phyloP scores from a whole-genome alignment of 2,329 filamentous ascomycete species.

The Didymella lethalis region DNA sequence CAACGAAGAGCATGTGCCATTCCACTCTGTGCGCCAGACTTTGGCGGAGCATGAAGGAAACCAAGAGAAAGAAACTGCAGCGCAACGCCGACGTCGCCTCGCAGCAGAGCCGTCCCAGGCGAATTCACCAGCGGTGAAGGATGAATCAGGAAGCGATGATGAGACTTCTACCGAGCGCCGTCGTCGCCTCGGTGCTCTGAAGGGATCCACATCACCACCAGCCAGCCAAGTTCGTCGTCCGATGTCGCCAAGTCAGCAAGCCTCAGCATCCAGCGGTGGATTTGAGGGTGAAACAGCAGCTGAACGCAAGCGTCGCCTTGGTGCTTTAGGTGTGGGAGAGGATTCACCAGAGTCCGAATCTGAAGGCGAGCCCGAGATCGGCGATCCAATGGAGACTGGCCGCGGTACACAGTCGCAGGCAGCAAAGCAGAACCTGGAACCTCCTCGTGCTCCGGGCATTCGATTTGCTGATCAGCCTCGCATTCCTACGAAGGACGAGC shows the following conservation, averaged over 20 bases:
- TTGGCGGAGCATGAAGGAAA: slow-evolving; percentile 40
- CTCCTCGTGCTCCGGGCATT: slow-evolving; percentile 61
- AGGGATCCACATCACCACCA: slow-evolving; percentile 25
- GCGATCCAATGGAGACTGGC: slow-evolving; percentile 47
- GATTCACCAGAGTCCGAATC: slow-evolving; percentile 41
- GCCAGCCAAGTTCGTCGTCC: slow-evolving; percentile 24
- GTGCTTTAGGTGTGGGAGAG: slow-evolving; percentile 69
- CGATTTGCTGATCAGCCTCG: slow-evolving; percentile 64
- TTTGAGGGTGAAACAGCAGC: slow-evolving; percentile 72
- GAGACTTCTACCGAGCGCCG: slow-evolving; percentile 31
- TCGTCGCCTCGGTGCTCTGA: slow-evolving; percentile 29
- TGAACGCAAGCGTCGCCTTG: slow-evolving; percentile 75
- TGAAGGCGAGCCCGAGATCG: slow-evolving; percentile 44
- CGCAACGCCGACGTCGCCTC: slow-evolving; percentile 55
- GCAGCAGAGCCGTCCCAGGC: slow-evolving; percentile 33
- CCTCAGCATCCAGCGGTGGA: slow-evolving; percentile 42
- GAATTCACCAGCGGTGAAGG: slow-evolving; percentile 3
- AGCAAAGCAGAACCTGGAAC: slow-evolving; percentile 22
- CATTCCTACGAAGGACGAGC: slow-evolving; percentile 46
- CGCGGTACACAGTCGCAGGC: slow-evolving; percentile 39
- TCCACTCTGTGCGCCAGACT: slow-evolving; percentile 55
- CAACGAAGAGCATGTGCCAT: slow-evolving; percentile 56
- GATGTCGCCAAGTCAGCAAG: slow-evolving; percentile 21
- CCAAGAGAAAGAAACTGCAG: slow-evolving; percentile 45
- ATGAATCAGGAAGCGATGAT: slow-evolving; percentile 31